Base-by-base conservation (phyloP, 768 basidiomycete genomes). In the Tricholomella constricta region DNA sequence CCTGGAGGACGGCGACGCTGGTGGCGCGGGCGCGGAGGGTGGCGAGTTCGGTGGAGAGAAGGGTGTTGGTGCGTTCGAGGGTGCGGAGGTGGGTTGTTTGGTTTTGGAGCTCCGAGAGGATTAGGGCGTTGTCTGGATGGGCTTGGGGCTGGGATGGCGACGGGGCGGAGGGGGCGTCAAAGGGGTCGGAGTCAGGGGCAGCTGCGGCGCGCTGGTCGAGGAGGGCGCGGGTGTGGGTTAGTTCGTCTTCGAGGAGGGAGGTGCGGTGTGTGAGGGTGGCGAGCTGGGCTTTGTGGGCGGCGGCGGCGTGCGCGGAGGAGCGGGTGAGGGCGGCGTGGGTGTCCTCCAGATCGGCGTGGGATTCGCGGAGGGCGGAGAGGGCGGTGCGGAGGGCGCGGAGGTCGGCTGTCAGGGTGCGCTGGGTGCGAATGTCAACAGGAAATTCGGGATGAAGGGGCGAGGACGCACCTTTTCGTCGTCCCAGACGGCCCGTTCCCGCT, bases 1-100 rank as follows among this genome's bases (percentile, higher is more conserved):
- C 91, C 27, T 79, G 74, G 31, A 93, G 63, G 2, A 92, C 84
- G 54, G 89, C 88, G 2, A 88, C 69, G 57, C 80, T 85, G 6
- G 75, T 68, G n/a, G 84, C 73, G 1, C 79, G 73, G 54, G 83
- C 83, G 29, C 80, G 75, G 14, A 89, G 73, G 10, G 73, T 57
- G 6, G 65, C 66, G 14, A 90, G 59, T 59, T 92, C 88, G 0
- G 75, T 62, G 2, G 64, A 75, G 48, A 89, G 67, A 54, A 76
- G 79, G 1, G 78, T 68, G 55, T 91, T 91, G 2, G 74, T 73
- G 6, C 72, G 62, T 63, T 92, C 88, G 0, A 91, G 71, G 0
- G 71, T 74, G 0, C 81, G 80, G 41, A 86, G 68, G 58, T 91
- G 82, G 1, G 72, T 66, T 0, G 85, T 79, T 56, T 89, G 89